phyloP scores from a whole-genome alignment of 495 filamentous ascomycete genomes.

The Lineolata rhizophorae region DNA sequence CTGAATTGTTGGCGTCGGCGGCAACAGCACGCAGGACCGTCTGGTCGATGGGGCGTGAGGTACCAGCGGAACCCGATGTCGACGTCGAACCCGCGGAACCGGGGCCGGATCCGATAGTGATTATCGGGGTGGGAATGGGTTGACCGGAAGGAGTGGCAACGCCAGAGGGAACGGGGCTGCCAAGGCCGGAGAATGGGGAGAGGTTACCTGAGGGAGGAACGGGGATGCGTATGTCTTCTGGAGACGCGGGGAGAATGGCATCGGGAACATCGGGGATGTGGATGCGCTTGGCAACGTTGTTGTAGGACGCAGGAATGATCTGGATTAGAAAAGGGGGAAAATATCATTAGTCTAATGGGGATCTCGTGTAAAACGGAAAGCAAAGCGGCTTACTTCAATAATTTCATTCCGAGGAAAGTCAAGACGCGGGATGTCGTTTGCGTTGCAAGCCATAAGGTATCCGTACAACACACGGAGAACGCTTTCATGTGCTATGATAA shows the following conservation, averaged over 20 bases:
- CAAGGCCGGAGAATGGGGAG: not conserved
- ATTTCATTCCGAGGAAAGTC: constrained; percentile 93
- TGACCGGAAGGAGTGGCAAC: no score
- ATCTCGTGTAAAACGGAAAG: not conserved
- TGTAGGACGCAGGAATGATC: constrained; percentile 93
- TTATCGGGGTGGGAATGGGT: no score
- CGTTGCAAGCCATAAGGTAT: constrained; percentile 96
- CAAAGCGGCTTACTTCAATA: constrained; percentile 42
- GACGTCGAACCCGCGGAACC: no score
- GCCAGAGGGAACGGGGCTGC: no score
- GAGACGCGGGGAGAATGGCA: constrained; percentile 45
- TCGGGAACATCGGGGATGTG: constrained; percentile 43
- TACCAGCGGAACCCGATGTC: no score
- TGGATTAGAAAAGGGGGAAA: constrained; percentile 8
- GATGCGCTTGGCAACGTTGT: constrained; percentile 82
- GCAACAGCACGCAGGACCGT: no score
- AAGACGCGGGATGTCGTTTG: constrained; percentile 82
- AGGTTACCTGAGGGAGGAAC: constrained; percentile 31
- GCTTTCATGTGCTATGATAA: constrained; percentile 95
- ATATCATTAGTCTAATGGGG: not conserved
- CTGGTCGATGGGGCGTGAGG: no score
- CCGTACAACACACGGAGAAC: constrained; percentile 91
- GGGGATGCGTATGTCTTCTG: constrained; percentile 67
- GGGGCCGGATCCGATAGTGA: no score
- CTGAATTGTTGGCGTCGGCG: no score